A percentile compares a stretch with the other conserved stretches of the same genome.
phyloP scores from a whole-genome alignment of 305 asterid genomes.

The Ilex paraguariensis region DNA sequence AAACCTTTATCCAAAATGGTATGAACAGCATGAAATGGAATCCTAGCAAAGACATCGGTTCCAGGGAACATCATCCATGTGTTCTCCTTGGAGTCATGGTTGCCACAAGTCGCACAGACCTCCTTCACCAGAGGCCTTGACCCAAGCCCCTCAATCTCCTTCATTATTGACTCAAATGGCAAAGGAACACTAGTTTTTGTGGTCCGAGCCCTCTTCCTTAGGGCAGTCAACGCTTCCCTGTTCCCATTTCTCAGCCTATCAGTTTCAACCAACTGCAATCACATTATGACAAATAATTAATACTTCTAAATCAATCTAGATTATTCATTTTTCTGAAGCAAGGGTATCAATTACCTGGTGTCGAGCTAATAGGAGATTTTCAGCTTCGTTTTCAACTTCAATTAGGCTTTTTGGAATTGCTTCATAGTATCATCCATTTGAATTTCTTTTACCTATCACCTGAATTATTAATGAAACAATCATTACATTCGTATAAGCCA shows the following conservation, averaged over 20 bases:
- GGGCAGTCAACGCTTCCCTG: slow-evolving; percentile 85
- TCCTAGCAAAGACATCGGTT: slow-evolving; percentile 54
- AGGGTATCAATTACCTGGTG: slow-evolving; percentile 48
- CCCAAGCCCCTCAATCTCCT: slow-evolving; percentile 63
- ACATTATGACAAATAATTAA: neutral
- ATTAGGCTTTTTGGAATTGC: slow-evolving; percentile 43
- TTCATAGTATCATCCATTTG: slow-evolving; percentile 53
- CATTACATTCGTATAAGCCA: neutral
- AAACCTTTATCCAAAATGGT: slow-evolving; percentile 80
- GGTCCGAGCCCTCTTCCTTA: slow-evolving; percentile 74
- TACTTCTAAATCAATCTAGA: too few species aligned
- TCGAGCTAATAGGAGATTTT: slow-evolving; percentile 62
- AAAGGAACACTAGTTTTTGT: slow-evolving; percentile 59
- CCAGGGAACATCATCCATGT: slow-evolving; percentile 82
- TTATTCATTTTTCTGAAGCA: neutral
- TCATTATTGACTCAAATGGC: slow-evolving; percentile 85
- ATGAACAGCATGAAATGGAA: slow-evolving; percentile 95
- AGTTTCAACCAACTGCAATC: slow-evolving; percentile 68
- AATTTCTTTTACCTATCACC: slow-evolving; percentile 5
- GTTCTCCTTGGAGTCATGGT: slow-evolving; percentile 71
- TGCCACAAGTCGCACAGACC: slow-evolving; percentile 78
- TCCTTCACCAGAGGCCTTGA: slow-evolving; percentile 73
- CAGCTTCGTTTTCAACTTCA: slow-evolving; percentile 79
- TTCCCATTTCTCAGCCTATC: slow-evolving; percentile 78
- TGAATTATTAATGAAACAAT: neutral